phyloP scores from a whole-genome alignment of 306 rosid genomes.

The Vigna hirtella region DNA sequence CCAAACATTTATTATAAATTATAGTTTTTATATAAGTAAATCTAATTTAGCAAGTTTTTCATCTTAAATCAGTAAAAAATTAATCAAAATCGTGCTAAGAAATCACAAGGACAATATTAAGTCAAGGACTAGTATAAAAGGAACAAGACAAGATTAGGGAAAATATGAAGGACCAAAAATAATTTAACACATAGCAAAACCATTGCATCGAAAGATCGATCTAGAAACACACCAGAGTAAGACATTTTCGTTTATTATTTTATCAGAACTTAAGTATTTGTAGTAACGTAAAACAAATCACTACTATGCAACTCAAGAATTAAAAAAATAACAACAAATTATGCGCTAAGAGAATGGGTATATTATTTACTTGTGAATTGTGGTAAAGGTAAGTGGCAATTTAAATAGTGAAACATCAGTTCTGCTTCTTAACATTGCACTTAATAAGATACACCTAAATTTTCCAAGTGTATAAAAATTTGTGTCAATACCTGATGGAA shows the following conservation, averaged over 20 bases:
- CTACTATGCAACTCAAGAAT: not conserved
- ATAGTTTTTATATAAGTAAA: too few species aligned
- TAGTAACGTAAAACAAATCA: not conserved
- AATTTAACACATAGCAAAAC: not conserved
- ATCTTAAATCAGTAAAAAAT: not conserved
- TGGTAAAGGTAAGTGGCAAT: not conserved
- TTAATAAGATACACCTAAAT: not conserved
- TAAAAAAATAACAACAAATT: too few species aligned
- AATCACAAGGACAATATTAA: not conserved
- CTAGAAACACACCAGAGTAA: not conserved
- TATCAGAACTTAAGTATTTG: not conserved
- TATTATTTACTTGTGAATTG: not conserved
- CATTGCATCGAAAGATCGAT: not conserved
- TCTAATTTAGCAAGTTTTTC: not conserved
- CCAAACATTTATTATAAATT: too few species aligned
- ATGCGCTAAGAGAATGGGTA: not conserved
- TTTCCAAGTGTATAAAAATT: not conserved
- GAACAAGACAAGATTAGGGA: too few species aligned
- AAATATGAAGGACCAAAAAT: not conserved
- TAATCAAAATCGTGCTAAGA: too few species aligned
- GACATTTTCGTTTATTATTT: not conserved
- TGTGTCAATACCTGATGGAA: slow-evolving; percentile 21
- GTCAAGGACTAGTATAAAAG: not conserved
- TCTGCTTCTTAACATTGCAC: not conserved
- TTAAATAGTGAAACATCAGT: not conserved